phyloP scores from a whole-genome alignment of 495 filamentous ascomycete species.

The Jackrogersella minutella region DNA sequence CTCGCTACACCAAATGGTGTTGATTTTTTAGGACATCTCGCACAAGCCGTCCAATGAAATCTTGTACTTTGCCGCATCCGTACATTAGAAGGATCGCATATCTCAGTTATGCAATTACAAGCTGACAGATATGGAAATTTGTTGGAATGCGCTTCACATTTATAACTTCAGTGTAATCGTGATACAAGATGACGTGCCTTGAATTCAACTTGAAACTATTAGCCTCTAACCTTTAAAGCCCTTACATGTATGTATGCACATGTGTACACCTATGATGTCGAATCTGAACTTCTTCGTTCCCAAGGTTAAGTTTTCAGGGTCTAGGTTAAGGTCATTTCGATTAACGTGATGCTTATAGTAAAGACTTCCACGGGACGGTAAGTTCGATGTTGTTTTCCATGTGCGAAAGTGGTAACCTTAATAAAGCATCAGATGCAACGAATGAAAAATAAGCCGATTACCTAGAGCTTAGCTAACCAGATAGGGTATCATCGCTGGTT shows the following conservation, averaged over 20 bases:
- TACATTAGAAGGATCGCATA: conserved; percentile 16
- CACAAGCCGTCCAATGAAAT: conserved; percentile 31
- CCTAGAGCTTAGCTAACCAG: conserved; percentile 8
- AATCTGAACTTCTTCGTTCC: not conserved
- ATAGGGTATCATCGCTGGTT: conserved; percentile 16
- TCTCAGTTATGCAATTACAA: conserved; percentile 11
- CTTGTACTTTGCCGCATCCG: conserved; percentile 9
- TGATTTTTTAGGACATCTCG: conserved; percentile 5
- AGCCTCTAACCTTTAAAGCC: not conserved
- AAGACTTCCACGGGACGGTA: too few relatives aligned
- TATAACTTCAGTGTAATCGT: conserved; percentile 20
- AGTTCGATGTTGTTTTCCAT: too few relatives aligned
- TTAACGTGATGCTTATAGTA: conserved; percentile 4
- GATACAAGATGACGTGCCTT: conserved; percentile 35
- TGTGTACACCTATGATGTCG: not conserved
- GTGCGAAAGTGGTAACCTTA: not conserved
- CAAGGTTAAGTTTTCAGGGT: conserved; percentile 6
- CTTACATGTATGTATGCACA: not conserved
- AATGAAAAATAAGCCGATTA: conserved; percentile 9
- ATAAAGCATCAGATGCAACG: not conserved
- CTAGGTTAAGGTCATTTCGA: conserved; percentile 8
- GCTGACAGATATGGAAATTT: not conserved
- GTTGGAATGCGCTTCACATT: conserved; percentile 7
- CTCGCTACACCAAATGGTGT: not conserved
- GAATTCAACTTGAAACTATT: conserved; percentile 17